Conservation (phyloP, 352 stramenopile species). For the Nothophytophthora sp. region DNA sequence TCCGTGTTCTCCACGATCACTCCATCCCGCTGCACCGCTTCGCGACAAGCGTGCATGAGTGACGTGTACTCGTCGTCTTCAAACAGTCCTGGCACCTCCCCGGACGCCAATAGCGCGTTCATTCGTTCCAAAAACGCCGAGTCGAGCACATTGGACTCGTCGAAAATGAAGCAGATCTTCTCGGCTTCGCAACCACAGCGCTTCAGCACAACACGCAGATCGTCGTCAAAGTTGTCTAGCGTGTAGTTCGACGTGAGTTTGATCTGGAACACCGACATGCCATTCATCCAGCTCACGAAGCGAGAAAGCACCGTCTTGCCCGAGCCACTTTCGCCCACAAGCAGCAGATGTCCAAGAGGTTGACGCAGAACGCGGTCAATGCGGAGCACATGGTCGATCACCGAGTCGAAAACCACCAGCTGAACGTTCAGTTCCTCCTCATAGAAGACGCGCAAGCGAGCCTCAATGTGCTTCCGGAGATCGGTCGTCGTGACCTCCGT, state of each 20-base stretch:
- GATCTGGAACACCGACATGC: conserved; percentile 99
- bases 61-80: conserved; percentile 99
- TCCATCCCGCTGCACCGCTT: conserved; percentile 92
- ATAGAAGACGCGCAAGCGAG: conserved; percentile 98
- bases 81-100: conserved; percentile 99
- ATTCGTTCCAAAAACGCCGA: conserved; percentile 99
- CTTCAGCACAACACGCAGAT: conserved; percentile 97
- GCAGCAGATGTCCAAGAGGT: conserved; percentile 97
- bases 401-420: conserved; percentile 99
- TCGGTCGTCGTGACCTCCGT: conserved; percentile 91
- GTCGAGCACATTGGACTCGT: conserved; percentile 98
- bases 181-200: conserved; percentile 97
- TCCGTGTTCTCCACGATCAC: conserved; percentile 93
- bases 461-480: conserved; percentile 96
- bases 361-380: conserved; percentile 98
- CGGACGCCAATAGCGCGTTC: conserved; percentile 99
- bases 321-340: conserved; percentile 98
- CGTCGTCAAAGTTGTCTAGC: conserved; percentile 99
- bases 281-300: conserved; percentile 99
- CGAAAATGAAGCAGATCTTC: conserved; percentile 99
- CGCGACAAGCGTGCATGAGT: conserved; percentile 95
- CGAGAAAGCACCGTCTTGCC: conserved; percentile 99
- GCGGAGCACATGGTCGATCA: conserved; percentile 98
- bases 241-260: conserved; percentile 99
- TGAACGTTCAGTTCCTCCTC: conserved; percentile 99